A percentile compares a stretch with the other conserved stretches of the same genome.
Evolutionary conservation across 1,284 basidiomycete species (phyloP).

Genomic region (Sphagnurus paluster): DNA sequence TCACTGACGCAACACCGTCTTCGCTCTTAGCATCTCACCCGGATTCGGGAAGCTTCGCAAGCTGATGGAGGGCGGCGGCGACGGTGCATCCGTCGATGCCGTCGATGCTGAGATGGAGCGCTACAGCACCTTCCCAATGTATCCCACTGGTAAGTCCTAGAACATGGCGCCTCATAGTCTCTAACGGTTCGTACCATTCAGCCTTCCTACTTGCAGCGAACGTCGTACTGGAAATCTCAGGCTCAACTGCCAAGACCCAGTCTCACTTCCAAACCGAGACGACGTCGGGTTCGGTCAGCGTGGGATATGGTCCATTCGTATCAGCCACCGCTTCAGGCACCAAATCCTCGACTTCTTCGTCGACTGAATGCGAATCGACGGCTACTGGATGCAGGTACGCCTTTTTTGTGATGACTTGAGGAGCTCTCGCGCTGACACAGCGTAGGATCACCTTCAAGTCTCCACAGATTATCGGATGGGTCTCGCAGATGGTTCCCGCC

Average conservation of each 20-base stretch:
- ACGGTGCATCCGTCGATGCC: background rate
- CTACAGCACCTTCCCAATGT: slow-evolving; percentile 7
- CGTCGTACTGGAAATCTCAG: slow-evolving; percentile 2
- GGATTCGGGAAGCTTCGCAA: background rate
- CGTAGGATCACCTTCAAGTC: slow-evolving; percentile 4
- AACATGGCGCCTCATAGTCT: background rate
- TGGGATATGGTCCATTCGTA: slow-evolving; percentile 1
- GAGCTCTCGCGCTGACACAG: background rate
- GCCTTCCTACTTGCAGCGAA: slow-evolving; percentile 5
- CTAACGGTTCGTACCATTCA: background rate
- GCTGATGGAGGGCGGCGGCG: slow-evolving; percentile 1
- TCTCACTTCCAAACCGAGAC: background rate
- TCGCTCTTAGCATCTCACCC: slow-evolving; percentile 7
- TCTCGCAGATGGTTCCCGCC: slow-evolving; percentile 8
- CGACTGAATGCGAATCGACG: slow-evolving; percentile 1
- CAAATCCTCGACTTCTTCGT: background rate
- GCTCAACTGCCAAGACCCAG: background rate
- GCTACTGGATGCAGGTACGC: slow-evolving; percentile 3
- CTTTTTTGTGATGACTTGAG: background rate
- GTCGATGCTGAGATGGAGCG: background rate
- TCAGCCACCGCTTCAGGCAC: background rate
- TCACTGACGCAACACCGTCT: no score
- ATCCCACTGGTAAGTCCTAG: slow-evolving; percentile 1
- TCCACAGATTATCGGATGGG: slow-evolving; percentile 7
- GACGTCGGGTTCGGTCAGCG: background rate